Base-by-base conservation (phyloP, 202 grass and related monocot species). In the Setaria italica region DNA sequence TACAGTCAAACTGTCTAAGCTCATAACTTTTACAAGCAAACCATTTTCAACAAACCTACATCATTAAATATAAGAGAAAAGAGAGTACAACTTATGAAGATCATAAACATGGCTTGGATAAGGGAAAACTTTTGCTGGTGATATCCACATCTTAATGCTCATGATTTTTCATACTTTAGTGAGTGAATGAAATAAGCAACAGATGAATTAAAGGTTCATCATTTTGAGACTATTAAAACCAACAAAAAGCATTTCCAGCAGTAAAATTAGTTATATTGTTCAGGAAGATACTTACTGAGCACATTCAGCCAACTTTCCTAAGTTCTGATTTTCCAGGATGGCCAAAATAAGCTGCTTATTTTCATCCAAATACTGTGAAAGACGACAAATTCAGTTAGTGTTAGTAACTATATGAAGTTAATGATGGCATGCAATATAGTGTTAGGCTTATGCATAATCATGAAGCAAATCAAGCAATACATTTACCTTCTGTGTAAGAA, bases 261-360 rank as follows among this genome's bases (percentile, higher is more conserved):
- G 47, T 56, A 64, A 57, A 80, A 58, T 21, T 58, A 58, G 55
- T 58, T 58, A 58, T 57, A 74, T 14, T 70, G 47, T 68, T 72
- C 37, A 74, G 17, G 6, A 30, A 84, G 70, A 7, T 64, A 85
- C 96, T 99, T 90, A 99, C 96, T 95, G 93, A 82, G 96, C 93
- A 91, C 96, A 99, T 92, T 99, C 96, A 89, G 96, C 87, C 53
- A 99, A 82, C 88, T 99, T 99, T 72, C 91, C 96, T 84, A 98
- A 83, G 65, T 98, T 98, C 43, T 98, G 95, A 82, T 98, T 98
- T 87, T 98, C 95, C 75, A 98, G 84, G 76, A 98, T 98, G 79
- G 95, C 95, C 86, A 98, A 94, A 85, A 98, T 98, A 78, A 98
- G 93, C 43, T 99, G 96, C 70, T 99, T 99, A 78, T 99, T 99